These are phyloP conservation scores for Picochlorum sp. DNA, from an alignment of 139 green algal genomes.

Conservation along the genomic window DNA sequence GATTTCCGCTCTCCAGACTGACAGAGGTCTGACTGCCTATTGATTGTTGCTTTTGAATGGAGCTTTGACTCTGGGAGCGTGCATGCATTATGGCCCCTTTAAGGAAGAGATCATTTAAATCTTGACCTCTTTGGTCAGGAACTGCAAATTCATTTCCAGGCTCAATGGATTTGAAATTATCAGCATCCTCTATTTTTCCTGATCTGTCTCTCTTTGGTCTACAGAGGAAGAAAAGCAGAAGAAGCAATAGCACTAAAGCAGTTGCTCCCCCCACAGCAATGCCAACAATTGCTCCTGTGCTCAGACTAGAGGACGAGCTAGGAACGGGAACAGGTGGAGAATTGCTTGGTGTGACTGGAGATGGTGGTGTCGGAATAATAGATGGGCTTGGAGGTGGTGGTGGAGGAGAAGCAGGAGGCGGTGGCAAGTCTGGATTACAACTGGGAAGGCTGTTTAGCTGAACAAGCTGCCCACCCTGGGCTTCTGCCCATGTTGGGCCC, in stretches of 20 bases:
- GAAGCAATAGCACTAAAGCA: conserved; percentile 5
- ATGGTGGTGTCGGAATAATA: background rate
- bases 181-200: background rate
- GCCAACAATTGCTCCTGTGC: conserved; percentile 17
- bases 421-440: background rate
- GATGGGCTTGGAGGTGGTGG: background rate
- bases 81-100: background rate
- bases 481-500: background rate
- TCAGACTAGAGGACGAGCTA: too few relatives aligned
- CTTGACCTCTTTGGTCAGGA: background rate
- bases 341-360: background rate
- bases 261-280: conserved; percentile 18
- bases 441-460: background rate
- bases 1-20: background rate
- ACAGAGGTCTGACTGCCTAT: background rate
- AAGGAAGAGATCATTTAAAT: background rate
- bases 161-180: background rate
- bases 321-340: too few relatives aligned
- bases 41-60: background rate
- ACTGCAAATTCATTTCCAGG: background rate
- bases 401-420: conserved; percentile 1
- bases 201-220: background rate
- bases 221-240: conserved; percentile 11
- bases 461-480: background rate
- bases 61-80: background rate